Conservation (phyloP, 1,284 basidiomycete species). For the Cryptococcus floricola region DNA sequence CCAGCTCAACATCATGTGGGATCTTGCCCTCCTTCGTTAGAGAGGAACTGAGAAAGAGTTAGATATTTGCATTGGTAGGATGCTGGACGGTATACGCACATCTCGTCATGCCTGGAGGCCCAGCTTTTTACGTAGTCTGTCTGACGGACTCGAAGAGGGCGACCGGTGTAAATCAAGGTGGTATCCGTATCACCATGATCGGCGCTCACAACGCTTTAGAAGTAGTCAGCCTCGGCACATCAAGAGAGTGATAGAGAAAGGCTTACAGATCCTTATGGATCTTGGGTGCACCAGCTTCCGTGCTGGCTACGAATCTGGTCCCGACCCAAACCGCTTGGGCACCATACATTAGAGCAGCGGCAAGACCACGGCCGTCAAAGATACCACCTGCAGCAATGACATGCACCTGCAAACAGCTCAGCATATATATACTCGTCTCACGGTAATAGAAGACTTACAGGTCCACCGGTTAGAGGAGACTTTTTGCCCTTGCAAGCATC, state of each 20-base stretch:
- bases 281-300: slow-evolving; percentile 74
- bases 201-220: slow-evolving; percentile 38
- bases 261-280: slow-evolving; percentile 68
- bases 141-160: slow-evolving; percentile 75
- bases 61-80: slow-evolving; percentile 45
- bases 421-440: background rate
- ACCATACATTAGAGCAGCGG: slow-evolving; percentile 77
- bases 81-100: slow-evolving; percentile 32
- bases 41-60: slow-evolving; percentile 53
- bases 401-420: slow-evolving; percentile 53
- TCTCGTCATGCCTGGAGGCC: slow-evolving; percentile 47
- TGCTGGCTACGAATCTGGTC: slow-evolving; percentile 79
- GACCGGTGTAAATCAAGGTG: slow-evolving; percentile 80
- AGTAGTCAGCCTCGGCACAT: slow-evolving; percentile 4
- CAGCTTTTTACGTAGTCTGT: slow-evolving; percentile 76
- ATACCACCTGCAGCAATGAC: slow-evolving; percentile 83
- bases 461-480: slow-evolving; percentile 71
- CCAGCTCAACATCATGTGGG: slow-evolving; percentile 65
- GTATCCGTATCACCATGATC: slow-evolving; percentile 56
- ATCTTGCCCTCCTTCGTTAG: slow-evolving; percentile 72
- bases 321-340: slow-evolving; percentile 86
- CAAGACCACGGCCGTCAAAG: slow-evolving; percentile 78
- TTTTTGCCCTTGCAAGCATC: slow-evolving; percentile 69
- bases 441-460: slow-evolving; percentile 38
- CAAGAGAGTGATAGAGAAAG: background rate